Evolutionary conservation across 192 early-diverging fungal genomes (phyloP).

Genomic region (Mortierella claussenii): DNA sequence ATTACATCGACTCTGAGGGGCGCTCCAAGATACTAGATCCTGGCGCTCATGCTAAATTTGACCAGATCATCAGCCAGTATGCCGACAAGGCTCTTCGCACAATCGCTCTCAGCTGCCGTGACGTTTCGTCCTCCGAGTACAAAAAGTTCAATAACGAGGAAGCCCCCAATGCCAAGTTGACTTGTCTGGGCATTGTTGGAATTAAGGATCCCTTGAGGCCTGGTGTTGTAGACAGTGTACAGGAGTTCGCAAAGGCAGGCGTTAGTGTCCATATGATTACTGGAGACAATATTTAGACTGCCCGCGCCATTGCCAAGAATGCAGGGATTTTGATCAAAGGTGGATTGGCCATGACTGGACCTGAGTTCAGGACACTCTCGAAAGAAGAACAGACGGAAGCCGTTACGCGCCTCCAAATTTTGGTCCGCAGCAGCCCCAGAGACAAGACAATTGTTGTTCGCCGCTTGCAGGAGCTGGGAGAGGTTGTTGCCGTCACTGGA

Average conservation of each 20-base stretch:
- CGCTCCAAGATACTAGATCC: constrained; percentile 54
- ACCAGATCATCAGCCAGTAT: constrained; percentile 63
- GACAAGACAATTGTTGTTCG: constrained; percentile 91
- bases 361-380: constrained; percentile 77
- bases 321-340: constrained; percentile 84
- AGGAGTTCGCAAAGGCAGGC: constrained; percentile 80
- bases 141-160: constrained; percentile 62
- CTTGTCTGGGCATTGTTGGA: constrained; percentile 80
- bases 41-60: constrained; percentile 50
- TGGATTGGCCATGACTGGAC: constrained; percentile 81
- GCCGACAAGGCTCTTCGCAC: constrained; percentile 79
- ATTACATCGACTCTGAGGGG: constrained; percentile 66
- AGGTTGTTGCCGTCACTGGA: constrained; percentile 81
- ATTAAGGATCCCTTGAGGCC: constrained; percentile 90
- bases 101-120: constrained; percentile 76
- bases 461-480: constrained; percentile 70
- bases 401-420: constrained; percentile 79
- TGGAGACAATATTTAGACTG: constrained; percentile 86
- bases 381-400: constrained; percentile 70
- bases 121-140: constrained; percentile 57
- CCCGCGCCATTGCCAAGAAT: constrained; percentile 86
- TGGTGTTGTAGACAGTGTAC: constrained; percentile 80
- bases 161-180: constrained; percentile 60
- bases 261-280: constrained; percentile 92
- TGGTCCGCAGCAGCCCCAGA: constrained; percentile 87